Base-by-base conservation (phyloP, 257 asterid genomes). In the Nicotiana tomentosiformis region DNA sequence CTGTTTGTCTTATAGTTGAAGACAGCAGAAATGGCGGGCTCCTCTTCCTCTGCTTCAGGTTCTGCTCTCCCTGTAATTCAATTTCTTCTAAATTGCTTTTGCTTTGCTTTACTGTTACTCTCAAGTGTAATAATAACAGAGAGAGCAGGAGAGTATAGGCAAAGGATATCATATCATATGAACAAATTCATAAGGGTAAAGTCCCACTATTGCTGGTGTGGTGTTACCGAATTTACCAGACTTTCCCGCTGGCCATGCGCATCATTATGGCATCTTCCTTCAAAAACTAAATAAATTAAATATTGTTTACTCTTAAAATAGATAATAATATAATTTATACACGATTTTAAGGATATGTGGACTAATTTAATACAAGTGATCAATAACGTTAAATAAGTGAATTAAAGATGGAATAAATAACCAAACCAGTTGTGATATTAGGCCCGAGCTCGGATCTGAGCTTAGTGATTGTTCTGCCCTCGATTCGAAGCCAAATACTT, bases 51-150 rank as follows among this genome's bases (percentile, higher is more conserved):
- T 30, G 51, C 18, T 7, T n/a, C 55, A 18, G 16, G 43, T 9
- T 43, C 10, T 43, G 49, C 51, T 18, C 72, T 57, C 5, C 76
- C 66, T 35, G 77, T 26, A 29, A 51, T 76, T 76, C 46, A 76
- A 7, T 4, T 14, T 7, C 7, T 43, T 23, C 20, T 14, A 72
- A 46, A 12, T 66, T 70, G n/a, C 17, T 72, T 20, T 85, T 87
- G 88, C 91, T 86, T 89, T 66, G 91, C 93, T 92, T 90, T 77
- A 86, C 85, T 89, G 92, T 89, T 90, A 90, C 93, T 88, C 89
- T 66, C 92, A 11, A 64, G 58, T 53, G 86, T 61, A 35, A 46
- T 85, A 78, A 82, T 82, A 79, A 87, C 46, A 80, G 69, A 32
- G 67, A 37, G 51, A 1, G 51, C 51, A 8, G 51, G 51, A 43